phyloP scores from a whole-genome alignment of 2,329 filamentous ascomycete genomes.

The Phyllosticta citribraziliensis region DNA sequence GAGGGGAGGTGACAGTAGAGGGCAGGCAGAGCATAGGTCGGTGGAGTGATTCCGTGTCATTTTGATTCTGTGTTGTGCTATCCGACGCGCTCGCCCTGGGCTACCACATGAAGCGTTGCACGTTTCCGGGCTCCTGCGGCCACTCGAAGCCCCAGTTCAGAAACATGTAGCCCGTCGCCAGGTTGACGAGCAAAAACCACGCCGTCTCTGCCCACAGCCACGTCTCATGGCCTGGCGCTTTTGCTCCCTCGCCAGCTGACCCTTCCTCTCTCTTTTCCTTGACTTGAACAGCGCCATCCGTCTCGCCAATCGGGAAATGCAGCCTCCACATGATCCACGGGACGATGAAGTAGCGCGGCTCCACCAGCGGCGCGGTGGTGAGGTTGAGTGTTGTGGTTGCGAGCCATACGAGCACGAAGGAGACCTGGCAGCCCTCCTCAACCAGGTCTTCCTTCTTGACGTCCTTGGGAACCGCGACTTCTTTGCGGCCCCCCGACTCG shows the following conservation, averaged over 20 bases:
- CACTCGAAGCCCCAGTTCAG: slow-evolving; percentile 59
- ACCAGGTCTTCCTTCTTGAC: neutral
- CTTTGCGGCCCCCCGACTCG: neutral
- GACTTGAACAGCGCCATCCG: neutral
- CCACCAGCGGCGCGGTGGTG: slow-evolving; percentile 81
- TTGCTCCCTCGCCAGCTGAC: neutral
- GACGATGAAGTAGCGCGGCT: slow-evolving; percentile 91
- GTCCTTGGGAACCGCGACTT: neutral
- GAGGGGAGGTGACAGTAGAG: too few species aligned
- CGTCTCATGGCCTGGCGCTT: slow-evolving; percentile 24
- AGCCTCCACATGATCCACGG: slow-evolving; percentile 92
- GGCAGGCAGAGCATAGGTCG: too few species aligned
- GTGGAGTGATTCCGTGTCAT: neutral
- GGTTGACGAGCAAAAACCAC: slow-evolving; percentile 60
- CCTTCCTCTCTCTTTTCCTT: neutral
- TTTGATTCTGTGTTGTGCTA: neutral
- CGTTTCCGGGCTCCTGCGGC: slow-evolving; percentile 47
- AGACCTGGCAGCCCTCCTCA: slow-evolving; percentile 17
- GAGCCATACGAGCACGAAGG: slow-evolving; percentile 53
- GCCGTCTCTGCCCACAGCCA: slow-evolving; percentile 52
- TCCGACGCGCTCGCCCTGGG: neutral
- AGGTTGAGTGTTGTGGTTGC: slow-evolving; percentile 67
- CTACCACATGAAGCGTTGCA: slow-evolving; percentile 78
- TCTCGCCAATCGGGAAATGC: slow-evolving; percentile 47
- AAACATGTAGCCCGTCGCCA: slow-evolving; percentile 61